Evolutionary conservation across 257 asterid genomes (phyloP), one percentile per base, ranked within the genome.

Genomic region (Asclepias syriaca): DNA sequence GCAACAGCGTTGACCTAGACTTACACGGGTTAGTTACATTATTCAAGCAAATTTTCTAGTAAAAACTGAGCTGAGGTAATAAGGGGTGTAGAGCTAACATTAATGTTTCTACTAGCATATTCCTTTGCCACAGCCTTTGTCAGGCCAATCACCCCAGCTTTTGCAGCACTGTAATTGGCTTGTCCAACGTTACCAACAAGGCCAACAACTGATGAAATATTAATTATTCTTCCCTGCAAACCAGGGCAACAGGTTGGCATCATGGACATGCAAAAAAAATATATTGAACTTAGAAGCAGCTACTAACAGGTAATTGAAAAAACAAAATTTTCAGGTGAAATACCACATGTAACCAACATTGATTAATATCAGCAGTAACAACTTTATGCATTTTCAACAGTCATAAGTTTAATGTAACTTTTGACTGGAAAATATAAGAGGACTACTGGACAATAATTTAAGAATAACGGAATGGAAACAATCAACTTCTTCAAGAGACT

Each of bases 91-190:
- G 75, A 69, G 80, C 96, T 81, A 72, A 94, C 97, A 70, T 85
- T 88, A 48, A 91, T 85, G 72, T 89, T 89, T 85, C 96, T 82
- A 87, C 98, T 92, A 72, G 99, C 80, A 67, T 92, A 95, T 79
- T 95, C 99, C 85, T 89, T 95, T 54, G 99, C 99, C 72, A 95
- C 98, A 22, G 89, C 59, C 85, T 95, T 95, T 19, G 97, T 95
- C 58, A 95, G 81, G 70, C 99, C 99, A 83, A 95, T 88, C 32
- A 95, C 97, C 64, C 98, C 98, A 9, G 98, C 99, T 85, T 95
- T 92, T 79, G 98, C 98, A 65, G 99, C 98, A 81, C 97, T 88
- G 48, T 95, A 95, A 78, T 95, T 95, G 80, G 98, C 96, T 87
- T 95, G 98, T 63, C 99, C 98, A 69, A 81, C 83, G 81, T 95